phyloP scores from a whole-genome alignment of 768 basidiomycete species.

The Suillus paluster region DNA sequence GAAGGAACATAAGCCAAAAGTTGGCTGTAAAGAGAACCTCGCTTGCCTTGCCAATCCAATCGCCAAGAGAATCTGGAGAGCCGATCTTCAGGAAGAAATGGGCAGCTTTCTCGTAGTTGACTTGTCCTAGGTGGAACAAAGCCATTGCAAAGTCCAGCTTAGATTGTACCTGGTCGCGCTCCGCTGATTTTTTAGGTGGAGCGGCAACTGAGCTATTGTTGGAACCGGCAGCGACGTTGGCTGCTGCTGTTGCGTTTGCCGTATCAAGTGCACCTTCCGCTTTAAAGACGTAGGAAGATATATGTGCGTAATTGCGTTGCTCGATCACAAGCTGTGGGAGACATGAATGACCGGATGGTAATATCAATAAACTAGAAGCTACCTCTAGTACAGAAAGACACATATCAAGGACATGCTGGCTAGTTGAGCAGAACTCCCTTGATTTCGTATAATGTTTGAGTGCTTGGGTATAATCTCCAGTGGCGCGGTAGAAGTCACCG shows the following conservation, averaged over 20 bases:
- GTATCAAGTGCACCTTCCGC: slow-evolving; percentile 91
- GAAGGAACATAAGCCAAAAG: not conserved
- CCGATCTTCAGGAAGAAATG: slow-evolving; percentile 71
- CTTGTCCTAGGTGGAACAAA: slow-evolving; percentile 71
- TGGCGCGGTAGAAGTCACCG: slow-evolving; percentile 73
- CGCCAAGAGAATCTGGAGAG: slow-evolving; percentile 64
- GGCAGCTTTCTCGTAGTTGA: slow-evolving; percentile 83
- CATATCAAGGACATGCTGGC: slow-evolving; percentile 93
- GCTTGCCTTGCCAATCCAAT: slow-evolving; percentile 76
- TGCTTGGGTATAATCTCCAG: slow-evolving; percentile 72
- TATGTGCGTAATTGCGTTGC: slow-evolving; percentile 83
- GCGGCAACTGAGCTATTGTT: slow-evolving; percentile 19
- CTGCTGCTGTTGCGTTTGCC: slow-evolving; percentile 41
- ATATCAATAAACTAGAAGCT: slow-evolving; percentile 13
- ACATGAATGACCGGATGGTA: not conserved
- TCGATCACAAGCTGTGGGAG: slow-evolving; percentile 74
- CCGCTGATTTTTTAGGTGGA: slow-evolving; percentile 50
- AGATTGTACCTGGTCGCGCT: slow-evolving; percentile 69
- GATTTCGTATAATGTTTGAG: slow-evolving; percentile 89
- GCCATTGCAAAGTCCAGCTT: slow-evolving; percentile 85
- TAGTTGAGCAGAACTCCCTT: slow-evolving; percentile 90
- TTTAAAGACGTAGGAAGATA: slow-evolving; percentile 93
- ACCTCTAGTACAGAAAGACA: slow-evolving; percentile 85
- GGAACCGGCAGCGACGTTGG: slow-evolving; percentile 33
- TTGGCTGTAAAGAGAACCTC: not conserved